Conservation (phyloP, 306 rosid genomes). For the Gastrolobium villosum region DNA sequence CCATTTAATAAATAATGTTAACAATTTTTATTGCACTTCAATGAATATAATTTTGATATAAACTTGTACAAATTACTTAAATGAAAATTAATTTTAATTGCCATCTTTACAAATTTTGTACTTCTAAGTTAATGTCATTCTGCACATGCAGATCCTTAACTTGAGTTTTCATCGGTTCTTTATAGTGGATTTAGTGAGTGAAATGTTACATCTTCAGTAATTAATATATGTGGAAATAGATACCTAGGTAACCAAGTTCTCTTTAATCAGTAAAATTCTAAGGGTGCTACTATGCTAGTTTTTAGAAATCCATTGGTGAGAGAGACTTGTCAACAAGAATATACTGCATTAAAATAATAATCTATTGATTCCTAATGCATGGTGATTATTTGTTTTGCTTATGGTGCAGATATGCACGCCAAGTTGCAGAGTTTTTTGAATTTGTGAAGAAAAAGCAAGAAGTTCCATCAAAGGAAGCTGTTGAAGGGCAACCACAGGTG, state of each 20-base stretch:
- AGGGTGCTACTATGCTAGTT: neutral
- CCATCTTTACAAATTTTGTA: neutral
- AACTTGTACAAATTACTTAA: neutral
- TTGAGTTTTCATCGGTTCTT: neutral
- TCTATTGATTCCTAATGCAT: conserved; percentile 4
- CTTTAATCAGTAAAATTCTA: neutral
- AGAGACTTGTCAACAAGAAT: neutral
- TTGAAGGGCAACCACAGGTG: conserved; percentile 65
- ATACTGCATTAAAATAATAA: neutral
- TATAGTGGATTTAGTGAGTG: neutral
- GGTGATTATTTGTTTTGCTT: conserved; percentile 20
- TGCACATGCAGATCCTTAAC: neutral
- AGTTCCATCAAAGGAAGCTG: conserved; percentile 55
- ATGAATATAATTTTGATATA: no score
- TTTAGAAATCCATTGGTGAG: conserved; percentile 22
- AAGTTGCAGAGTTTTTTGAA: conserved; percentile 93
- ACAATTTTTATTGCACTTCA: neutral
- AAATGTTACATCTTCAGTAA: neutral
- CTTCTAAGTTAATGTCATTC: neutral
- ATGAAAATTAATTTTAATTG: neutral
- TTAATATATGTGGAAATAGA: neutral
- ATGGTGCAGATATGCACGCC: conserved; percentile 89
- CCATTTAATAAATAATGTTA: conserved; percentile 7
- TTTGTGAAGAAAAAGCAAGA: conserved; percentile 87
- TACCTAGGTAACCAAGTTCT: neutral